A percentile compares a stretch with the other conserved stretches of the same genome.
These are phyloP conservation scores for Apodospora peruviana DNA, from an alignment of 495 filamentous ascomycete genomes.

Conservation along the genomic window DNA sequence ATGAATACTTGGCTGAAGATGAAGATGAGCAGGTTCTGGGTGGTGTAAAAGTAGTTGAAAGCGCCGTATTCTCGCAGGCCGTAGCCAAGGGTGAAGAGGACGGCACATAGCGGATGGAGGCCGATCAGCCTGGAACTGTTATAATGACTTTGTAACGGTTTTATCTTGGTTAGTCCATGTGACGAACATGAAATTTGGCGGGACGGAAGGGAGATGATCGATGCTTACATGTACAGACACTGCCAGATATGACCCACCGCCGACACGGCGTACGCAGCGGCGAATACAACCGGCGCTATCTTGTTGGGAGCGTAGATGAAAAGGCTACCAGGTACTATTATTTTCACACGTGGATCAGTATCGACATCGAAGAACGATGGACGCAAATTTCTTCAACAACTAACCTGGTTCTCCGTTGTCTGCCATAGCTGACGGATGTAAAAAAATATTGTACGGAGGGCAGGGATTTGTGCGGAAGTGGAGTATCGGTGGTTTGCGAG, in stretches of 20 bases:
- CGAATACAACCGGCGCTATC: conserved; percentile 59
- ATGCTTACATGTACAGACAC: conserved; percentile 41
- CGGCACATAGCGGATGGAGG: conserved; percentile 19
- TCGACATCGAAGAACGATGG: neutral
- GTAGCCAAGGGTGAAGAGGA: conserved; percentile 25
- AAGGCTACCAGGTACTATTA: conserved; percentile 42
- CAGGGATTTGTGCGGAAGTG: no score
- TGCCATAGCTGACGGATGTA: no score
- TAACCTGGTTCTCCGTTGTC: no score
- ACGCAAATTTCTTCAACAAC: no score
- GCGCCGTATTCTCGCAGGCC: conserved; percentile 24
- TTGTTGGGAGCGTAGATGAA: conserved; percentile 70
- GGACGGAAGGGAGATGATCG: neutral
- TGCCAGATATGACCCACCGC: conserved; percentile 54
- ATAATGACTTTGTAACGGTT: conserved; percentile 16
- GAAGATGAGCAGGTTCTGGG: conserved; percentile 13
- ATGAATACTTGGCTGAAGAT: conserved; percentile 29
- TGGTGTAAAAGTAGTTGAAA: conserved; percentile 27
- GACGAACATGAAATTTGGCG: no score
- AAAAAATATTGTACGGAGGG: no score
- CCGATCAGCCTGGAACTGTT: conserved; percentile 21
- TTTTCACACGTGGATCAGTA: neutral
- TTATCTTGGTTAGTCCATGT: no score
- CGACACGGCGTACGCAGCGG: conserved; percentile 53
- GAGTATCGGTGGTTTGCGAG: no score